Percentiles rank a stretch among this genome's conserved stretches.
phyloP scores from a whole-genome alignment of 352 stramenopile genomes.

The Blastocystis sp. region DNA sequence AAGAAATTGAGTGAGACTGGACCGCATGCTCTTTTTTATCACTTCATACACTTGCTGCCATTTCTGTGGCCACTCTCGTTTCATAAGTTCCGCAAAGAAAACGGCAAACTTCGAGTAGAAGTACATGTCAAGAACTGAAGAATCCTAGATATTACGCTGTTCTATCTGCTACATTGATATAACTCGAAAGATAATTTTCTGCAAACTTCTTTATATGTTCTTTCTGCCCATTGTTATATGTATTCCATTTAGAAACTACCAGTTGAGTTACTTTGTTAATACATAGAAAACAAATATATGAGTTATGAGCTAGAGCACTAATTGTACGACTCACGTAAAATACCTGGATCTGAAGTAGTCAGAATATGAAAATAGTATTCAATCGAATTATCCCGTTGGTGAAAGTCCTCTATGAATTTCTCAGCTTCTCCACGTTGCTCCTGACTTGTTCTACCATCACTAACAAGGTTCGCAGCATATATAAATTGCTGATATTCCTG shows the following conservation, averaged over 20 bases:
- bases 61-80: constrained; percentile 28
- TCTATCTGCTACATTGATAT: not conserved
- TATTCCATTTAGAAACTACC: constrained; percentile 32
- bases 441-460: not conserved
- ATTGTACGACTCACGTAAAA: not conserved
- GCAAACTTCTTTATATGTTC: not conserved
- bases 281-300: constrained; percentile 16
- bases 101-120: constrained; percentile 20
- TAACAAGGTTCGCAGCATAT: not conserved
- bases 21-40: constrained; percentile 5
- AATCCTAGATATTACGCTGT: not conserved
- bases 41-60: constrained; percentile 14
- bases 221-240: not conserved
- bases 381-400: not conserved
- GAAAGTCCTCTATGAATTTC: not conserved
- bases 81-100: constrained; percentile 42
- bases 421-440: constrained; percentile 4
- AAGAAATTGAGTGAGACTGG: constrained; percentile 2
- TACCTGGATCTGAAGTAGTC: not conserved
- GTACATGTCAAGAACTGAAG: not conserved
- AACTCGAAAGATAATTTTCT: not conserved
- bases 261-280: constrained; percentile 8
- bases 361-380: constrained; percentile 10
- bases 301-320: not conserved
- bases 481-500: constrained; percentile 15